A percentile compares a stretch with the other conserved stretches of the same genome.
These are phyloP conservation scores for Ulmus americana DNA, from an alignment of 331 rosid species.

Conservation along the genomic window DNA sequence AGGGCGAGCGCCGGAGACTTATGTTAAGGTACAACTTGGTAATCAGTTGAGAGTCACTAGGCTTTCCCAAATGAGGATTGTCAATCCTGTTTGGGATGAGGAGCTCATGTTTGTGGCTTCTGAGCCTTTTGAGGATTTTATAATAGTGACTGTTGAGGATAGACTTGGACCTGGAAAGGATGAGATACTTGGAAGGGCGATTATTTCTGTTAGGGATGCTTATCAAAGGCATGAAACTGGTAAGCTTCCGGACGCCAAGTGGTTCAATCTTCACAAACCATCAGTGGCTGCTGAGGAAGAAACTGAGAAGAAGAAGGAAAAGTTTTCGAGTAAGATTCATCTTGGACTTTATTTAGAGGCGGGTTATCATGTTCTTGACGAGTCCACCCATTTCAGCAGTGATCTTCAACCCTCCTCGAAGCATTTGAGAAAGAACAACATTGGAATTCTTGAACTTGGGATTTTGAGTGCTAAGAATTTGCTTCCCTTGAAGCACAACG, in stretches of 20 bases:
- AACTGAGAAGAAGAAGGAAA: conserved; percentile 64
- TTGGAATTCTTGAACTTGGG: conserved; percentile 88
- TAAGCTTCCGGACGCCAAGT: conserved; percentile 60
- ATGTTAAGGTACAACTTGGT: conserved; percentile 54
- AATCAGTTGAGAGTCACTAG: conserved; percentile 46
- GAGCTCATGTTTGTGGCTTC: conserved; percentile 85
- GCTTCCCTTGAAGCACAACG: conserved; percentile 69
- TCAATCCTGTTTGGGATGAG: conserved; percentile 69
- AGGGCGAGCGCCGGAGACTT: conserved; percentile 42
- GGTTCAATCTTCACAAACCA: conserved; percentile 64
- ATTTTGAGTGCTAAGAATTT: conserved; percentile 74
- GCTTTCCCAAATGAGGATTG: conserved; percentile 31
- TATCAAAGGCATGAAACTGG: conserved; percentile 43
- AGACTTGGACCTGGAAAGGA: conserved; percentile 45
- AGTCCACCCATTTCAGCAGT: conserved; percentile 85
- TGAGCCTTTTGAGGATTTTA: conserved; percentile 73
- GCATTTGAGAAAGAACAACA: conserved; percentile 48
- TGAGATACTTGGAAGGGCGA: conserved; percentile 58
- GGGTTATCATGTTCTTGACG: conserved; percentile 91
- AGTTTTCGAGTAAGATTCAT: conserved; percentile 85
- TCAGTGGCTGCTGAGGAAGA: conserved; percentile 39
- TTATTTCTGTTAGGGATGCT: conserved; percentile 45
- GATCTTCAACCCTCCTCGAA: conserved; percentile 85
- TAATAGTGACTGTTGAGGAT: conserved; percentile 61
- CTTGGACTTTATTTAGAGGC: conserved; percentile 57